Evolutionary conservation across 2,329 filamentous ascomycete genomes (phyloP).

Genomic region (Chaetomiaceae sp.): DNA sequence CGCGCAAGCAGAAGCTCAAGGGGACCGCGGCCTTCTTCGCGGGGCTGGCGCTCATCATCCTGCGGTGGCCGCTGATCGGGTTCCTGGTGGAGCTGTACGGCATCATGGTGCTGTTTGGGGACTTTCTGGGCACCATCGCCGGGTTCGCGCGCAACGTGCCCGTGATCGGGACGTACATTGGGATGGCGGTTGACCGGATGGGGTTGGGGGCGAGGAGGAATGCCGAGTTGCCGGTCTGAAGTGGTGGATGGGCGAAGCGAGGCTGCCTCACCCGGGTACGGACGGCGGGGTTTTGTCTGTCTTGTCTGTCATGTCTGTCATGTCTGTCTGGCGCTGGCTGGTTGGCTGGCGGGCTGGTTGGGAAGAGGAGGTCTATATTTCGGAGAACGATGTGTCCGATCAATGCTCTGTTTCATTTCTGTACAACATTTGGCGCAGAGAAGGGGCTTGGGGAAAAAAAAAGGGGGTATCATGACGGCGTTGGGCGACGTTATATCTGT

Average conservation of each 20-base stretch:
- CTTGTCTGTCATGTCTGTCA: too few relatives aligned
- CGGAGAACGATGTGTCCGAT: too few relatives aligned
- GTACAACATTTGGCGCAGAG: too few relatives aligned
- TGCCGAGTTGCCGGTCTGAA: constrained; percentile 70
- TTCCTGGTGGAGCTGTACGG: constrained; percentile 91
- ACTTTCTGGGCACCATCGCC: constrained; percentile 90
- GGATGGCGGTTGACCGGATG: constrained; percentile 64
- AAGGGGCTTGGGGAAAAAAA: too few relatives aligned
- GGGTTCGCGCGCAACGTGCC: constrained; percentile 82
- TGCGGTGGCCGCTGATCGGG: constrained; percentile 87
- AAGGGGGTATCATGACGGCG: constrained; percentile 9
- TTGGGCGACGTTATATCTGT: constrained; percentile 21
- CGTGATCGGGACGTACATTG: constrained; percentile 81
- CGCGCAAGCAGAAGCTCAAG: constrained; percentile 84
- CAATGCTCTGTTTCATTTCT: too few relatives aligned
- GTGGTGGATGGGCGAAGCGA: background rate
- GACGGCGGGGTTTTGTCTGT: too few relatives aligned
- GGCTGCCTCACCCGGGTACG: too few relatives aligned
- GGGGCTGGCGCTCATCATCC: constrained; percentile 78
- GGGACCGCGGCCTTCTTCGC: constrained; percentile 83
- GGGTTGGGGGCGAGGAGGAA: constrained; percentile 61
- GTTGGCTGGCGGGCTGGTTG: too few relatives aligned
- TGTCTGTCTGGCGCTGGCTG: too few relatives aligned
- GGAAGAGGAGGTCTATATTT: too few relatives aligned
- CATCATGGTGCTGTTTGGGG: constrained; percentile 88